These are phyloP conservation scores for Berkeleyomyces rouxiae DNA, from an alignment of 2,329 filamentous ascomycete species.

Conservation along the genomic window DNA sequence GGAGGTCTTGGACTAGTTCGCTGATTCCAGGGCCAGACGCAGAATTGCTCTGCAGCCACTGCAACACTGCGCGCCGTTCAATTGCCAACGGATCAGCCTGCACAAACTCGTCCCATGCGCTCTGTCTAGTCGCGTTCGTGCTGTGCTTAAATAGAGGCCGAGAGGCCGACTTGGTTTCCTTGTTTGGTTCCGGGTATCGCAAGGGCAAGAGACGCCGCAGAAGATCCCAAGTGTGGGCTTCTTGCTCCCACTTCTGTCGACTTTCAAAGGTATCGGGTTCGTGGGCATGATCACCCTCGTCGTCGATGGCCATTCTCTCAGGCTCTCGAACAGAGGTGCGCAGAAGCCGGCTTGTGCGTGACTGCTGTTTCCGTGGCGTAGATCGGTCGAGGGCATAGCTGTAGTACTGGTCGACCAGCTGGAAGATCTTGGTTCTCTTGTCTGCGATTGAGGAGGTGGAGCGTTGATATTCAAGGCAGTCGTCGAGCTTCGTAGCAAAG, in stretches of 20 bases:
- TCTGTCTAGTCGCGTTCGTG: constrained; percentile 6
- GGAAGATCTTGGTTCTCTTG: constrained; percentile 48
- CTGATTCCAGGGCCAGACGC: constrained; percentile 54
- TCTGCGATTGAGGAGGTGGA: constrained; percentile 24
- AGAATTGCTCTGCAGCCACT: constrained; percentile 72
- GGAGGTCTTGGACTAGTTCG: constrained; percentile 57
- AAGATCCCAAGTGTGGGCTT: constrained; percentile 83
- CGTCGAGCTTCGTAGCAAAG: constrained; percentile 70
- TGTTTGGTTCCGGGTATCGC: constrained; percentile 33
- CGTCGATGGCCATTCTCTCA: constrained; percentile 35
- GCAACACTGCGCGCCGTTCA: constrained; percentile 64
- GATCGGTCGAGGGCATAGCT: constrained; percentile 33
- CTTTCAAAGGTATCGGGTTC: constrained; percentile 17
- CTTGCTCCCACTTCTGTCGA: constrained; percentile 49
- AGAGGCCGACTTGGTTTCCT: constrained; percentile 7
- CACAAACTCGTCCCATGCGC: constrained; percentile 48
- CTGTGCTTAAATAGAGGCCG: constrained; percentile 5
- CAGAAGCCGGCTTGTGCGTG: constrained; percentile 18
- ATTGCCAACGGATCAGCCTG: constrained; percentile 53
- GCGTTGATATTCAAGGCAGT: constrained; percentile 38
- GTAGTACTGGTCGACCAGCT: constrained; percentile 50
- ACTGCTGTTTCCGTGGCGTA: constrained; percentile 15
- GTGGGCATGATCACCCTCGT: constrained; percentile 23
- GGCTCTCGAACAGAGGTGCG: constrained; percentile 18
- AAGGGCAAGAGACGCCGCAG: constrained; percentile 57